Conservation (phyloP, 2,329 filamentous ascomycete genomes). For the Fusarium avenaceum region DNA sequence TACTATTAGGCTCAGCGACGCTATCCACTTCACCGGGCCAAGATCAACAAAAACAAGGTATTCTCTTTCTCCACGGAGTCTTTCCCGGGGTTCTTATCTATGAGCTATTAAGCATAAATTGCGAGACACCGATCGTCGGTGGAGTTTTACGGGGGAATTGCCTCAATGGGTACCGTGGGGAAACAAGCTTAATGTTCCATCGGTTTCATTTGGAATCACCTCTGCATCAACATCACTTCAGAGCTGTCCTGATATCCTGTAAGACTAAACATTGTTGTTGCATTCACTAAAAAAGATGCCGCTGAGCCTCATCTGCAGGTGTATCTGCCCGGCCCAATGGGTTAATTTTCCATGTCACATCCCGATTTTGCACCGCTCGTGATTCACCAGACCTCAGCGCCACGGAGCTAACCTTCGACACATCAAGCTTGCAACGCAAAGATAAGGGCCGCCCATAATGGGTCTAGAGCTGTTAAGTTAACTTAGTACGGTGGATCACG, state of each 20-base stretch:
- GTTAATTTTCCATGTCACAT: slow-evolving; percentile 4
- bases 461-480: slow-evolving; percentile 6
- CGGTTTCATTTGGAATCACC: background rate
- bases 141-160: slow-evolving; percentile 12
- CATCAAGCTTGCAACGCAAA: too few species aligned
- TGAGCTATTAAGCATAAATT: slow-evolving; percentile 38
- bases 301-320: slow-evolving; percentile 31
- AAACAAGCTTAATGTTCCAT: slow-evolving; percentile 25
- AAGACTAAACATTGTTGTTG: background rate
- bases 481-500: slow-evolving; percentile 23
- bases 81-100: slow-evolving; percentile 22
- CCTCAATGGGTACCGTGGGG: slow-evolving; percentile 4
- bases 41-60: slow-evolving; percentile 1
- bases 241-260: background rate
- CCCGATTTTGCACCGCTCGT: background rate
- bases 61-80: background rate
- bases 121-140: slow-evolving; percentile 13
- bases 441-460: background rate
- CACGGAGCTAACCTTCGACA: slow-evolving; percentile 1
- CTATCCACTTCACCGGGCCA: slow-evolving; percentile 17
- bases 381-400: slow-evolving; percentile 4
- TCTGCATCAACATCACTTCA: too few species aligned
- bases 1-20: slow-evolving; percentile 8
- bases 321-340: background rate
- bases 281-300: slow-evolving; percentile 8